These are phyloP conservation scores for Chaetomium cochliodes DNA, from an alignment of 495 filamentous ascomycete species.

Conservation along the genomic window DNA sequence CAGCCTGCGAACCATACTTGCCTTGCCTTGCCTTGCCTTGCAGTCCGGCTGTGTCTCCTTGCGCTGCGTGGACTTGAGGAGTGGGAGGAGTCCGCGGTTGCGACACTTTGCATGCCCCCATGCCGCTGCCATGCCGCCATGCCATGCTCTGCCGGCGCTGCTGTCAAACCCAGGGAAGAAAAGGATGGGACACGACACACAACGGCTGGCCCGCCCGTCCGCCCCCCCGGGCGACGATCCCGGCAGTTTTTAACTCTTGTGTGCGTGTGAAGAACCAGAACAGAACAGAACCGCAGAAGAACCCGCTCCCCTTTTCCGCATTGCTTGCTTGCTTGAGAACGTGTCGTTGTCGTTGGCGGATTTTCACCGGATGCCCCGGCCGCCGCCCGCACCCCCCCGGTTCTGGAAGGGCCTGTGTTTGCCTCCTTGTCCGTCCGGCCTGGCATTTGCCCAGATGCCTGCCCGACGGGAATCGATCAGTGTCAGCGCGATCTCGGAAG, in stretches of 20 bases:
- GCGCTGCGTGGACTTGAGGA: constrained; percentile 1
- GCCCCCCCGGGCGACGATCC: neutral
- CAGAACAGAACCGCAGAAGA: no score
- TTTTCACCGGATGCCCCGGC: no score
- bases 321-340: neutral
- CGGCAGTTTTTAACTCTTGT: neutral
- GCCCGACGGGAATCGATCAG: constrained; percentile 1
- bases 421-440: neutral
- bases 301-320: neutral
- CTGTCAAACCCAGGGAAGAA: constrained; percentile 17
- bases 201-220: no score
- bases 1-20: constrained; percentile 35
- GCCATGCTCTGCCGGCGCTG: neutral
- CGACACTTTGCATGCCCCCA: constrained; percentile 9
- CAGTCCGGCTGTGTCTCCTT: constrained; percentile 21
- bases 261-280: neutral
- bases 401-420: constrained; percentile 6
- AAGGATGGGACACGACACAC: neutral
- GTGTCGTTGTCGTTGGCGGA: no score
- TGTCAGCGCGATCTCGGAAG: constrained; percentile 10
- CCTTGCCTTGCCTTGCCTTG: constrained; percentile 25
- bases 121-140: neutral
- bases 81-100: constrained; percentile 11
- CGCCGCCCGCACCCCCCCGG: neutral
- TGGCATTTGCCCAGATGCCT: neutral